Base-by-base conservation (phyloP, 2,329 filamentous ascomycete genomes). In the Fusarium illudens region DNA sequence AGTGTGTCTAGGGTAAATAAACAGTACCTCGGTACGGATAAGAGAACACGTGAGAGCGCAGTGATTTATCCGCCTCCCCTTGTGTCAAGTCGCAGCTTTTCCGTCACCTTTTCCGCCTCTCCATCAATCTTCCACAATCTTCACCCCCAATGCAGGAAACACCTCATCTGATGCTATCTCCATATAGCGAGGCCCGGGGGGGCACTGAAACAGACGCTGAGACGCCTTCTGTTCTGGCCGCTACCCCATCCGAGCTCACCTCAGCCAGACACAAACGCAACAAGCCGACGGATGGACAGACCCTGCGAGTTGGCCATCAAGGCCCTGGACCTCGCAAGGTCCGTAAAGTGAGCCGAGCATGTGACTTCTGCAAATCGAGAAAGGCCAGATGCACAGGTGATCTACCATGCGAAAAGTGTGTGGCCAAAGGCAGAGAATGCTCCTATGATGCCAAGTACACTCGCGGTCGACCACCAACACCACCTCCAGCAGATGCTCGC, bases 381-480 rank as follows among this genome's bases (percentile, higher is more conserved):
- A 76, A 76, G 52, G 60, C 69, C 12, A 75, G 70, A 55, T 77
- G 75, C 51, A 71, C 53, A 12, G 75, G 75, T 1, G 75, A 74
- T 15, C 72, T 73, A 9, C 77, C 77, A 1, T 79, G 78, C 51
- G 67, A 67, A 10, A 77, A 75, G 50, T 79, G 77, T 53, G 65
- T 69, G 1, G 60, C 64, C 11, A 78, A 73, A 39, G 25, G 37
- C 13, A 30, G 29, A 22, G 20, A 48, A 34, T 50, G 48, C 19
- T 33, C 29, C 9, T 29, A 30, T 15, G 25, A 54, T 29, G 36
- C 48, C 17, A 54, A 22, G 13, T 44, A 22, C 22, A 30, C 36
- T 2, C 51, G 36, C 12, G 51, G 51, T 3, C 51, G 51, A 6
- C 36, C 27, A 9, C 36, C 25, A 11, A 42, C 34, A 12, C 27